Base-by-base conservation (phyloP, 2,329 filamentous ascomycete species). In the Cordyceps farinosa region DNA sequence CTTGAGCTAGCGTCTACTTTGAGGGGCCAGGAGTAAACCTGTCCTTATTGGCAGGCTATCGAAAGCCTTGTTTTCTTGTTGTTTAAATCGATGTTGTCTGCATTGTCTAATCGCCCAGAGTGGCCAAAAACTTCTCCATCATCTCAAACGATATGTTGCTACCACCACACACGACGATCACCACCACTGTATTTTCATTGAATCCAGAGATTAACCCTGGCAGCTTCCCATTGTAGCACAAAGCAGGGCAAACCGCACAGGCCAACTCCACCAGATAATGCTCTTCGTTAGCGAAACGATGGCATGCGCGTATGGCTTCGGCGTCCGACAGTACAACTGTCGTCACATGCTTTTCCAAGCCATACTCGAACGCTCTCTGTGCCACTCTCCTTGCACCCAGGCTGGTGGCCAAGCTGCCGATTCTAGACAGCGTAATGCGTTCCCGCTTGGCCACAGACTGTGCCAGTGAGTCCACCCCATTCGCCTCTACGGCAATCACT, bases 401-500 rank as follows among this genome's bases (percentile, higher is more conserved):
- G 44, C 83, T 88, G 0, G 85, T 91, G 0, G 90, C 90, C 60
- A 88, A 83, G 30, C 84, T 88, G 5, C 89, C 91, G 68, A 95
- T 92, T 30, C 76, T 82, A 0, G 84, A 81, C 15, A 95, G 78
- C 0, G 86, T 88, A 55, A 90, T 77, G 50, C 87, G 76, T 67
- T 80, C 67, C 0, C 80, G 78, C 3, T 80, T 79, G 38, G 79
- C 72, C 8, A 93, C 73, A 29, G 84, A 82, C n/a, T 82, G 77
- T 27, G 82, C 76, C 15, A 94, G 78, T 1, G 85, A 87, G 59
- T 90, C 85, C 0, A 90, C 89, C 11, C 91, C 91, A 0, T 77
- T 71, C 0, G 91, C 93, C 77, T 94, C 91, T 40, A 92, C 79
- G 2, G 89, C 90, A 38, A 94, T 72, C 13, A 94, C 81, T 42